Base-by-base conservation (phyloP, 2,329 filamentous ascomycete species). In the Exophiala mesophila region DNA sequence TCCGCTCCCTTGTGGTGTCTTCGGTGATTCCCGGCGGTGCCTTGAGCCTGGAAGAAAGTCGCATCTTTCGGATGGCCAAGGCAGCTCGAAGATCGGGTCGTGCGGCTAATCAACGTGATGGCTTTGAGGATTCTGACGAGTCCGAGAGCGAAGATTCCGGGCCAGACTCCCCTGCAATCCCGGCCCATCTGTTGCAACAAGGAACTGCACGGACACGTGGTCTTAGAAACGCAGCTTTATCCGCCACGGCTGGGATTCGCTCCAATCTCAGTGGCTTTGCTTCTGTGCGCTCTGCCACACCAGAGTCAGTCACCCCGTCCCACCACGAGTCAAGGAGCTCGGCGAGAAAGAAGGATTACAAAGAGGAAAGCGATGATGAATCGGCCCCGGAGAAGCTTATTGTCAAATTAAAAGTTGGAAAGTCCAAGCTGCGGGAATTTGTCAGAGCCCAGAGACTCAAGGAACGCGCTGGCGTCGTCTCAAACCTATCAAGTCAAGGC, bases 21-120 rank as follows among this genome's bases (percentile, higher is more conserved):
- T 89, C 87, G 3, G 88, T 94, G 15, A 77, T 98, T 45, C 92
- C 92, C 12, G 92, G 90, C 17, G 87, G 88, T 3, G 90, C 85
- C 3, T 70, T 80, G 41, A 77, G 77, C 3, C 70, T 94, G 33
- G 89, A 96, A 49, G 86, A 92, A 32, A 94, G 86, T 57, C 80
- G 88, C 32, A 73, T 97, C 4, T 94, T 85, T 70, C 95, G 95
- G 68, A 79, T 84, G 39, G 75, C 82, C 15, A 77, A 78, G 21
- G 82, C 77, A 20, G 70, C 74, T 49, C 63, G 73, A n/a, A 60
- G 63, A 41, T 44, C 48, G 12, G 73, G 75, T 36, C 74, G 82
- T 41, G 69, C 69, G 24, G 68, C 67, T 28, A 73, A 77, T 34
- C 77, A 83, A 50, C 68, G 68, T 20, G 78, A 82, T 51, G 72